Evolutionary conservation across 139 green algal species (phyloP), one percentile per base, ranked within the genome.

Genomic region (Desmodesmus armatus): DNA sequence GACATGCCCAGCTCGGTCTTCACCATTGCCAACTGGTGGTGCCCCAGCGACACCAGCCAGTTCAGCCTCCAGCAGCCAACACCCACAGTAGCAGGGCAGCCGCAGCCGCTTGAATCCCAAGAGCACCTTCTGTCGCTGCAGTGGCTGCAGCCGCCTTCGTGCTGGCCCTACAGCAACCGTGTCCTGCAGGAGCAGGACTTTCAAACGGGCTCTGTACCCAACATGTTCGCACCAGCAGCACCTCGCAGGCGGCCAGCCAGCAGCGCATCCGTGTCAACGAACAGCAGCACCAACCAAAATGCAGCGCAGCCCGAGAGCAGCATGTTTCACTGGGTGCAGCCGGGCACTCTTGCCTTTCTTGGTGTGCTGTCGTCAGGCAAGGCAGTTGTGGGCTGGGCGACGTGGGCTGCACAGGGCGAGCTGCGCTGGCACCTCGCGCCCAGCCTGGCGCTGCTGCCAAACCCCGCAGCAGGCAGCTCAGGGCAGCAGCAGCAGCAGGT

Each of bases 1-100:
- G n/a, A n/a, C n/a, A n/a, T n/a, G n/a, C n/a, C n/a, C n/a, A n/a
- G n/a, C n/a, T n/a, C n/a, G n/a, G 55, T 43, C 40, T 72, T 72
- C 55, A 82, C 76, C 19, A 40, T 82, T 6, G 55, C 71, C 27
- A 55, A 82, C 55, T 82, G 76, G 76, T 82, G 76, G 76, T 53
- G n/a, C n/a, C n/a, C n/a, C n/a, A n/a, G n/a, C n/a, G n/a, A 11
- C 76, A 82, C 1, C 55, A 82, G 11, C 11, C 31, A 49, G 29
- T 27, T 33, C n/a, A 82, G 19, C 76, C 58, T 3, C 35, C 55
- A 82, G 55, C 35, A 55, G 23, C n/a, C 15, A n/a, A 33, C 6
- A 78, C 27, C 33, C 47, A 27, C 69, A 81, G 74, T 19, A 53
- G 17, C 63, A 72, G n/a, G 25, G 55, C 35, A 72, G 53, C 76